These are phyloP conservation scores for Trametes cingulata DNA, from an alignment of 768 basidiomycete species.

Conservation along the genomic window DNA sequence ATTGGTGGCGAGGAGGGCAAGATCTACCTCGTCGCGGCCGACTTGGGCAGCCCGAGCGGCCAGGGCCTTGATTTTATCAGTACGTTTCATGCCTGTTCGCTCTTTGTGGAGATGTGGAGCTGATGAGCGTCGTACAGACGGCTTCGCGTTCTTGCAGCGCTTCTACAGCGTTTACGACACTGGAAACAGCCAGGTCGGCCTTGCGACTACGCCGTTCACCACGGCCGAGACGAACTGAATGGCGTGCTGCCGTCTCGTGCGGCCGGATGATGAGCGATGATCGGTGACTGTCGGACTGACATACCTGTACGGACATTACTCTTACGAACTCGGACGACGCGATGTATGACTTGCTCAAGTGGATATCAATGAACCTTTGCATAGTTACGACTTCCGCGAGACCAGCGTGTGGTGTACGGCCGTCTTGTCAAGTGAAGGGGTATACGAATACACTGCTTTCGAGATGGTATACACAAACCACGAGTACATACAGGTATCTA, in stretches of 20 bases:
- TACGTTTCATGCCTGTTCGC: conserved; percentile 39
- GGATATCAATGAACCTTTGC: not conserved
- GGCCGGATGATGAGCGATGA: too few relatives aligned
- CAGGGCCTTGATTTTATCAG: conserved; percentile 67
- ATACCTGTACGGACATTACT: too few relatives aligned
- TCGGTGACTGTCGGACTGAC: too few relatives aligned
- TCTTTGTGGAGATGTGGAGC: too few relatives aligned
- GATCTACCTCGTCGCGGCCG: conserved; percentile 60
- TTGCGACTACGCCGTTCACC: conserved; percentile 38
- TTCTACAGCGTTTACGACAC: conserved; percentile 52
- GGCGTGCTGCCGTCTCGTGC: not conserved
- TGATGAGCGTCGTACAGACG: too few relatives aligned
- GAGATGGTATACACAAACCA: conserved; percentile 1
- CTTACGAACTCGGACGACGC: not conserved
- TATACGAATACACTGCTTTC: not conserved
- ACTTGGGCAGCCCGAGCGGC: conserved; percentile 52
- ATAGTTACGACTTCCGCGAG: not conserved
- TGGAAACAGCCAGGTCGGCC: conserved; percentile 34
- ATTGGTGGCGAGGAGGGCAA: conserved; percentile 52
- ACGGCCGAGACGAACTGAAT: conserved; percentile 34
- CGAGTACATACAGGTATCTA: conserved; percentile 7
- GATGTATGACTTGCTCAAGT: not conserved
- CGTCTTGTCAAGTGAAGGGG: not conserved
- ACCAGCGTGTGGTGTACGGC: not conserved
- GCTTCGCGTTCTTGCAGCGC: conserved; percentile 59